A percentile compares a stretch with the other conserved stretches of the same genome.
Evolutionary conservation across 2,329 filamentous ascomycete genomes (phyloP).

Genomic region (Pseudopyrenochaeta lycopersici): DNA sequence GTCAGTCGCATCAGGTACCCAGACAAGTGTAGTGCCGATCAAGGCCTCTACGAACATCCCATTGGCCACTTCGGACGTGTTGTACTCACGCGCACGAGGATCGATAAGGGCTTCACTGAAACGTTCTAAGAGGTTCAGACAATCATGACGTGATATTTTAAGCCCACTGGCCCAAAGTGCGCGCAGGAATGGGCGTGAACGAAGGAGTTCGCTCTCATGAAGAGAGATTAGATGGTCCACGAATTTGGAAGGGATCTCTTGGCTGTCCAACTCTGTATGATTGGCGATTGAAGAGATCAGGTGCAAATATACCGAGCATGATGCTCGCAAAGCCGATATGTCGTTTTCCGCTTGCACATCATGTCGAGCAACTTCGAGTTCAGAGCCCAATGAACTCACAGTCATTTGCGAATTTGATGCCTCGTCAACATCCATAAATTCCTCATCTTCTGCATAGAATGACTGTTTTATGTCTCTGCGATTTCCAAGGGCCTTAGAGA

Average conservation of each 20-base stretch:
- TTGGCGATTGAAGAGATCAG: constrained; percentile 34
- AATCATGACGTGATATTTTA: constrained; percentile 30
- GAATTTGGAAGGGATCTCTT: constrained; percentile 35
- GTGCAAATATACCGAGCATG: constrained; percentile 37
- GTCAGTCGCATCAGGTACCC: constrained; percentile 32
- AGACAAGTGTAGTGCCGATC: constrained; percentile 38
- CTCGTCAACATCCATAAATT: constrained; percentile 73
- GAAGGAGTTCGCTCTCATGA: constrained; percentile 40
- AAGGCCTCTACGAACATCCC: constrained; percentile 46
- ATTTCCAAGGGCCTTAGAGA: constrained; percentile 40
- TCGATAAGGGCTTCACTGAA: constrained; percentile 43
- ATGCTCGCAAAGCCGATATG: constrained; percentile 38
- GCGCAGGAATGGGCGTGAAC: constrained; percentile 39
- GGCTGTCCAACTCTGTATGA: constrained; percentile 9
- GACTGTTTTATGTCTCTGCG: constrained; percentile 43
- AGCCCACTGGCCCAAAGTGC: constrained; percentile 34
- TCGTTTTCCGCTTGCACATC: constrained; percentile 41
- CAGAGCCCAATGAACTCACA: constrained; percentile 50
- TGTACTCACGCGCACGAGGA: constrained; percentile 46
- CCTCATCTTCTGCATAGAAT: constrained; percentile 51
- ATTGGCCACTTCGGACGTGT: constrained; percentile 50
- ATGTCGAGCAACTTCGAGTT: constrained; percentile 58
- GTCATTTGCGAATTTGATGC: constrained; percentile 70
- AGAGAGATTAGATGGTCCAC: constrained; percentile 38
- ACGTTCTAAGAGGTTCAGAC: constrained; percentile 38